phyloP scores from a whole-genome alignment of 2,329 filamentous ascomycete species.

The Cytospora chrysosperma region DNA sequence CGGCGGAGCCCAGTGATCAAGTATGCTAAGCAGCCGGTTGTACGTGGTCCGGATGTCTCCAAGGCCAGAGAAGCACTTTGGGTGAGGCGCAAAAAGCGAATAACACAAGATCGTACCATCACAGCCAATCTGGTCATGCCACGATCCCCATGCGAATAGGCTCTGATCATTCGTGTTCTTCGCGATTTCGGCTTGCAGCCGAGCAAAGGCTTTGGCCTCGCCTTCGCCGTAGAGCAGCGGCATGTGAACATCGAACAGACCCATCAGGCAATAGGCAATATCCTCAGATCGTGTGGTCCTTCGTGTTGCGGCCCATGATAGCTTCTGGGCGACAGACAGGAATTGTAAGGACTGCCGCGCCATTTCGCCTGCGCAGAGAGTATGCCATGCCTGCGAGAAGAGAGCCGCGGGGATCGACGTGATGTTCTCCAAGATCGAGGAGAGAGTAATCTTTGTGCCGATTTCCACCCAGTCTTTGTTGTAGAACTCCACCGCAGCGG shows the following conservation, averaged over 20 bases:
- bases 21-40: slow-evolving; percentile 5
- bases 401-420: slow-evolving; percentile 25
- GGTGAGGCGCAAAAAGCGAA: slow-evolving; percentile 7
- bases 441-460: slow-evolving; percentile 28
- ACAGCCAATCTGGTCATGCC: slow-evolving; percentile 1
- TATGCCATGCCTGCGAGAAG: slow-evolving; percentile 17
- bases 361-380: slow-evolving; percentile 21
- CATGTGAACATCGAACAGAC: slow-evolving; percentile 33
- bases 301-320: slow-evolving; percentile 32
- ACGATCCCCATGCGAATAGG: slow-evolving; percentile 29
- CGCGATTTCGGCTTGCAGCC: slow-evolving; percentile 30
- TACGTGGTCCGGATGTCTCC: slow-evolving; percentile 1
- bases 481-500: slow-evolving; percentile 28
- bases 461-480: slow-evolving; percentile 25
- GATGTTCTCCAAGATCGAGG: slow-evolving; percentile 22
- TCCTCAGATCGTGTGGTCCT: slow-evolving; percentile 30
- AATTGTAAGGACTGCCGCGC: slow-evolving; percentile 17
- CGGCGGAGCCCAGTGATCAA: slow-evolving; percentile 20
- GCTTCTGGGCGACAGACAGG: slow-evolving; percentile 27
- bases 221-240: slow-evolving; percentile 33
- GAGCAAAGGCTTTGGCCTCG: slow-evolving; percentile 26
- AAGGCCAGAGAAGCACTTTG: slow-evolving; percentile 5
- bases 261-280: slow-evolving; percentile 32
- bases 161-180: slow-evolving; percentile 29
- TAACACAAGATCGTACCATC: slow-evolving; percentile 8